Conservation (phyloP, 225 moss, liverwort and hornwort species). For the Takakia lepidozioides region DNA sequence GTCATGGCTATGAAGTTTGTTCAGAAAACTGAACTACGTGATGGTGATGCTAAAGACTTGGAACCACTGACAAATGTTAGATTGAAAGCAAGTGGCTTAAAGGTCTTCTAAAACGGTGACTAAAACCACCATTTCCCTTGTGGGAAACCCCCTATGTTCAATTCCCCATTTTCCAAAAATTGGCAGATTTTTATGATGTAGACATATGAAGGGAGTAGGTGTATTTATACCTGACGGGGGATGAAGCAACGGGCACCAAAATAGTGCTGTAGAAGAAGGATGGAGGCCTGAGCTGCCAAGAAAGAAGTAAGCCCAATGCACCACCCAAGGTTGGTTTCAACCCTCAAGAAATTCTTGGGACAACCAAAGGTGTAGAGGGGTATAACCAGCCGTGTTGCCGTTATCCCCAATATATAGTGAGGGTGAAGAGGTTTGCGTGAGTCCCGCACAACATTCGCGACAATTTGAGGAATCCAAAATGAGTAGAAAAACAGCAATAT, state of each 20-base stretch:
- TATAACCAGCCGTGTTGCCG: slow-evolving; percentile 77
- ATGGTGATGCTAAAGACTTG: too few species aligned
- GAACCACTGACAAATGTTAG: too few species aligned
- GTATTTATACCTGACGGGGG: slow-evolving; percentile 70
- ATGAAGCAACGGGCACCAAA: slow-evolving; percentile 93
- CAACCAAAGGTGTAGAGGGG: slow-evolving; percentile 88
- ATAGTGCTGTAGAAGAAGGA: slow-evolving; percentile 90
- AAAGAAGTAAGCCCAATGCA: slow-evolving; percentile 69
- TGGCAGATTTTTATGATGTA: too few species aligned
- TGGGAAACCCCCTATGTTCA: too few species aligned
- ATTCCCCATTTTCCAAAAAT: too few species aligned
- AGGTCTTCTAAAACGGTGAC: too few species aligned
- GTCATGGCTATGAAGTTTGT: too few species aligned
- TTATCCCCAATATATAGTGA: slow-evolving; percentile 88
- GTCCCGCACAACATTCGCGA: slow-evolving; percentile 84
- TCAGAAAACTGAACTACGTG: too few species aligned
- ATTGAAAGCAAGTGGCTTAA: too few species aligned
- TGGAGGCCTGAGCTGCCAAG: slow-evolving; percentile 62
- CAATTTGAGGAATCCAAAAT: slow-evolving; percentile 97
- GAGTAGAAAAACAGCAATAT: slow-evolving; percentile 81
- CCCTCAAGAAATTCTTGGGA: slow-evolving; percentile 83
- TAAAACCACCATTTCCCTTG: too few species aligned
- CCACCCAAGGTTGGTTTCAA: slow-evolving; percentile 75
- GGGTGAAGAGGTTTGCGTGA: slow-evolving; percentile 88
- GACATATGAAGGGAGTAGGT: background rate